Evolutionary conservation across 2,329 filamentous ascomycete species (phyloP).

Genomic region (Ceratocystis variospora): DNA sequence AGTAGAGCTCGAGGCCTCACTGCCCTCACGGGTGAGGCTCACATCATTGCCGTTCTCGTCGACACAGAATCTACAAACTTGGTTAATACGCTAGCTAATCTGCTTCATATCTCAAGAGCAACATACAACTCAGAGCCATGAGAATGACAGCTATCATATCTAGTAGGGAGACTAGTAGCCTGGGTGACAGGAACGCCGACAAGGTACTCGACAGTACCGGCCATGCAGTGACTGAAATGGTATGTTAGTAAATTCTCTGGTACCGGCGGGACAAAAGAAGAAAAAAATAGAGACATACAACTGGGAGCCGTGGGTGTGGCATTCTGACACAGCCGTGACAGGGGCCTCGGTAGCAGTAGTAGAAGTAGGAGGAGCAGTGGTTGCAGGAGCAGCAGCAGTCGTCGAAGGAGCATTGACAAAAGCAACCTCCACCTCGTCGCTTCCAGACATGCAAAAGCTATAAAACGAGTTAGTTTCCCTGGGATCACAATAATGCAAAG

Average conservation of each 20-base stretch:
- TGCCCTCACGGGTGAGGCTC: slow-evolving; percentile 27
- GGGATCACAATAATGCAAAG: slow-evolving; percentile 20
- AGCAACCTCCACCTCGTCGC: slow-evolving; percentile 32
- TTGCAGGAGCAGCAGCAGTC: slow-evolving; percentile 17
- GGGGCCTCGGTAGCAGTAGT: slow-evolving; percentile 17
- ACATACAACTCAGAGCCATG: slow-evolving; percentile 45
- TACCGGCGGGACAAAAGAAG: neutral
- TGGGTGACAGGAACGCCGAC: slow-evolving; percentile 37
- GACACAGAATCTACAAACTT: slow-evolving; percentile 44
- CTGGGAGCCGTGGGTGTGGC: slow-evolving; percentile 30
- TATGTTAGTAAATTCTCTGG: slow-evolving; percentile 4
- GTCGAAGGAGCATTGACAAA: slow-evolving; percentile 19
- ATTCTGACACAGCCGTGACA: slow-evolving; percentile 30
- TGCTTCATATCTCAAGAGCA: neutral
- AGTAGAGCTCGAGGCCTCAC: slow-evolving; percentile 23
- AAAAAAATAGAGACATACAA: slow-evolving; percentile 26
- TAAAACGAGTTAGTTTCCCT: neutral
- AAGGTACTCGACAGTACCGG: slow-evolving; percentile 31
- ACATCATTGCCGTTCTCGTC: slow-evolving; percentile 46
- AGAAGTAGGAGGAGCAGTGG: slow-evolving; percentile 9
- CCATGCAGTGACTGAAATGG: slow-evolving; percentile 32
- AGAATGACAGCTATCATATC: slow-evolving; percentile 51
- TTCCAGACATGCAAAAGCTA: slow-evolving; percentile 29
- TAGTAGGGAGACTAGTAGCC: slow-evolving; percentile 41
- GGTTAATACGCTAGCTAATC: neutral